phyloP scores from a whole-genome alignment of 2,329 filamentous ascomycete species.

The Colletotrichum paranaense region DNA sequence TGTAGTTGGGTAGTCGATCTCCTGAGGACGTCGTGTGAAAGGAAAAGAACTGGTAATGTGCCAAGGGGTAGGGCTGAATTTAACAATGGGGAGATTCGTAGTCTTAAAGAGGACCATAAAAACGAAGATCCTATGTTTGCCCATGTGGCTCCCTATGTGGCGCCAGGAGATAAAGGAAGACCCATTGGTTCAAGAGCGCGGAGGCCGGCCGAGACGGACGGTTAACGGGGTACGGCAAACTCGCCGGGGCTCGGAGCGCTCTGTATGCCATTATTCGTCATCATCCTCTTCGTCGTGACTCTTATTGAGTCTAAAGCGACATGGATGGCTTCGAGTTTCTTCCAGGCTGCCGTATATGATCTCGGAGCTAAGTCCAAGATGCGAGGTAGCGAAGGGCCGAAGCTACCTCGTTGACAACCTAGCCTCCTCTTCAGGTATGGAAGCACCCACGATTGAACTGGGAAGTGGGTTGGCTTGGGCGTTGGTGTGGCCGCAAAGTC shows the following conservation, averaged over 20 bases:
- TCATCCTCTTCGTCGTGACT: neutral
- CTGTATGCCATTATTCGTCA: neutral
- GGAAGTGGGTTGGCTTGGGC: neutral
- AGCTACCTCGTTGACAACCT: neutral
- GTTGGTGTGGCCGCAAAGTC: conserved; percentile 7
- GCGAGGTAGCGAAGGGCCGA: conserved; percentile 6
- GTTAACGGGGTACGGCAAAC: neutral
- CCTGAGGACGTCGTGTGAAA: neutral
- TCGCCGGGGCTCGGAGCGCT: neutral
- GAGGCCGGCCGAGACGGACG: conserved; percentile 5
- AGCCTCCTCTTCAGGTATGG: conserved; percentile 5
- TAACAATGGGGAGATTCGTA: neutral
- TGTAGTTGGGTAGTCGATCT: too few relatives aligned
- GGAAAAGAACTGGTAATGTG: neutral
- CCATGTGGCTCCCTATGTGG: neutral
- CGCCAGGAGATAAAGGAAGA: neutral
- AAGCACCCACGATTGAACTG: neutral
- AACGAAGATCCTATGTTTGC: neutral
- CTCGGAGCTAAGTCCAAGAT: conserved; percentile 6
- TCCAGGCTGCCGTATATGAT: neutral
- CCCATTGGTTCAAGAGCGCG: neutral
- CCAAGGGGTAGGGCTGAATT: neutral
- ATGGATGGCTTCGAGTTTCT: neutral
- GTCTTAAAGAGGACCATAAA: neutral
- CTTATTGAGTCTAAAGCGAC: neutral